Base-by-base conservation (phyloP, 129 eudicot species). In the Helianthus annuus region DNA sequence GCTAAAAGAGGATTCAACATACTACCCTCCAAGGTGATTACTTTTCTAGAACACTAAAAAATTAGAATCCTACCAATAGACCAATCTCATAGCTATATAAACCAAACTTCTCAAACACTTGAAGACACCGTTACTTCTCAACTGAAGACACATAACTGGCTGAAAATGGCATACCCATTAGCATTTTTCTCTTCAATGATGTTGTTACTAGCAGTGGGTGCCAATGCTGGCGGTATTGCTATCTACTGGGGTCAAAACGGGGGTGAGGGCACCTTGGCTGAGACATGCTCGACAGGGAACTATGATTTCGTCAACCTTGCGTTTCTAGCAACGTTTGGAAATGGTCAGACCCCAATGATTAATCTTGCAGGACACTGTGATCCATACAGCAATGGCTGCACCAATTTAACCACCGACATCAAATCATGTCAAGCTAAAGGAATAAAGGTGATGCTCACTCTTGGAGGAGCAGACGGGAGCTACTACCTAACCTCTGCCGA, bases 241-340 rank as follows among this genome's bases (percentile, higher is more conserved):
- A 73, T 82, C 59, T 82, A 82, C 54, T 82, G 86, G 86, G 86
- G 86, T 32, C 82, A 77, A 44, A 81, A 81, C 17, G 82, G 82
- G 13, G 68, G 64, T 9, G 82, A 81, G 66, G 81, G 84, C 17
- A 71, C 82, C 64, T 60, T 81, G 74, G 68, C 74, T n/a, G 78
- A 71, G 22, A 81, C 85, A 5, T 81, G 85, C 64, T 70, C 77
- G 3, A 55, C 78, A 0, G 85, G 85, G 27, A 70, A 66, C 53
- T 81, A 81, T 14, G 17, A 49, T 11, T 76, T 29, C 12, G 76
- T 81, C 17, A 76, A 70, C 76, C 42, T 81, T 40, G 85, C 85
- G 8, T 81, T 81, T 66, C 75, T 81, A 1, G 54, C 70, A 6
- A 71, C 56, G 3, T 81, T 81, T 2, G 85, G 85, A 24, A 72